Base-by-base conservation (phyloP, 1,139 yeast genomes). In the Magnusiomyces sp. region DNA sequence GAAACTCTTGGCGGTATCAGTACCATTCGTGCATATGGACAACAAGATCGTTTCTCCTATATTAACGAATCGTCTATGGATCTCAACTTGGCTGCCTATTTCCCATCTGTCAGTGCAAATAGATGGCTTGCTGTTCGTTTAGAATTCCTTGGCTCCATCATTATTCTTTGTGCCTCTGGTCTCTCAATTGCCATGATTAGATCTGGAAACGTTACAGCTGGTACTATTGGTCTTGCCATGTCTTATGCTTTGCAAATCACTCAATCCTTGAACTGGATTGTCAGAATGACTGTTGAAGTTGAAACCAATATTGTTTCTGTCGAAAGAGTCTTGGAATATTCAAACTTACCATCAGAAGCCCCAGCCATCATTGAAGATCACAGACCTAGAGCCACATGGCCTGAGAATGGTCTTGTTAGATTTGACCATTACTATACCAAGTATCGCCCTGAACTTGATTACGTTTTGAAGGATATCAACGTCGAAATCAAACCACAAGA, bases 271-370 rank as follows among this genome's bases (percentile, higher is more conserved):
- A 90, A 90, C 68, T 90, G 97, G 97, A 88, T 90, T 67, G 97
- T 92, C 36, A 77, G 97, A 70, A 90, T 90, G 97, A 88, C 96
- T 0, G 97, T 90, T 50, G 97, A 90, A 62, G 95, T 92, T 48
- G 98, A 92, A 65, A 88, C 97, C 11, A 90, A 90, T 66, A 90
- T 92, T 71, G 97, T 92, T 44, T 86, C 95, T 5, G 97, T 92
- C 43, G 98, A 92, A 70, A 83, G 98, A 73, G 83, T 90, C 51
- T 72, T 86, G 68, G 97, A 92, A 67, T 92, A 92, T 67, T 78
- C 95, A 16, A 66, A 70, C 40, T 73, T 92, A 58, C 71, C 72
- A 41, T 73, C 89, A 14, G 98, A 92, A 70, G 97, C 96, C 2
- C 88, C 96, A 0, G 82, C 75, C 53, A 68, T 85, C 34, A 73